Evolutionary conservation across 1,284 basidiomycete genomes (phyloP), one percentile per base, ranked within the genome.

Genomic region (Dichomitus squalens): DNA sequence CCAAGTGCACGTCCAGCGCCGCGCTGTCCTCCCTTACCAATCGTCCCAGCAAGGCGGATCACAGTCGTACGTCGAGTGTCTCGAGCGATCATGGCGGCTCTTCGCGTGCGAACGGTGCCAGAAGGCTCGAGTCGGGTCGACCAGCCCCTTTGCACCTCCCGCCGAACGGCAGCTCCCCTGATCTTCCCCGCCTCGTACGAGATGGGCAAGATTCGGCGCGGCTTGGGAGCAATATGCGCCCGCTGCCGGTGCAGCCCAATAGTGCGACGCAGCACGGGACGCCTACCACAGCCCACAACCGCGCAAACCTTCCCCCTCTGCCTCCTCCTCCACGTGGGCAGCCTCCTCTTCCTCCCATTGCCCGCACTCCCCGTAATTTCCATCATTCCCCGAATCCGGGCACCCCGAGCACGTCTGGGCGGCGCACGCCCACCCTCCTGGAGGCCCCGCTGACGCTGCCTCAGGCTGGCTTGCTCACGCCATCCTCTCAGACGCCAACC

Each of bases 91-190:
- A 56, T 18, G 60, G 61, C 27, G 31, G 53, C 16, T 34, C 57
- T 5, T 46, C 58, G 7, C 64, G 65, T 27, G 33, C 60, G 4
- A 55, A 58, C 1, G 61, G 58, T 33, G 64, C 72, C 1, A 76
- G 80, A 49, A 75, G 76, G 36, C 74, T 79, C 49, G 84, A 85
- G 60, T 80, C 75, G 58, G 78, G 77, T 27, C 76, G 88, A 52
- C 89, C 88, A 8, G 83, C 89, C 0, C 88, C 88, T 0, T 75
- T 90, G 11, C 81, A 84, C 59, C 75, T 91, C n/a, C 76, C 77
- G 18, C 75, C 78, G 0, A 79, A 75, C 58, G 67, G 76, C 7
- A 74, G 73, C 12, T 65, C 65, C 4, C 75, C 76, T 7, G 85
- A 88, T 68, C 80, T 91, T 4, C 88, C 90, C 11, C 81, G 81